phyloP scores from a whole-genome alignment of 108 stramenopile species.

The Cyclotella choctawhatcheeana region DNA sequence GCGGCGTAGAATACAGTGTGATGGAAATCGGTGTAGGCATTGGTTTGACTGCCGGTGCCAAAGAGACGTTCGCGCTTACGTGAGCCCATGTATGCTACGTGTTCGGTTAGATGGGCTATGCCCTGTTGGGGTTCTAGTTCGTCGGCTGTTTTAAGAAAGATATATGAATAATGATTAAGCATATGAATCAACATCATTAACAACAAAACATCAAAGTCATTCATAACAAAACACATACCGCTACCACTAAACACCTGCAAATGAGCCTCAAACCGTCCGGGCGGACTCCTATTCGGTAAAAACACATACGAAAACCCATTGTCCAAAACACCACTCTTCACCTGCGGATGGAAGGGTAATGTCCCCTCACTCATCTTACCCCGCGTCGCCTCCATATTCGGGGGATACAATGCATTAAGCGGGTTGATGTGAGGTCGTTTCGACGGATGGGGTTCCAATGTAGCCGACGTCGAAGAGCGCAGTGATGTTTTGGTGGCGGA shows the following conservation, averaged over 20 bases:
- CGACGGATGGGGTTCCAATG: slow-evolving; percentile 78
- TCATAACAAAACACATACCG: slow-evolving; percentile 1
- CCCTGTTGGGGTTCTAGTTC: slow-evolving; percentile 95
- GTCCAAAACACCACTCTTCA: slow-evolving; percentile 71
- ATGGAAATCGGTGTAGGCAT: slow-evolving; percentile 99
- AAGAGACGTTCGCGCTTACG: slow-evolving; percentile 95
- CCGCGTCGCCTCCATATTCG: slow-evolving; percentile 25
- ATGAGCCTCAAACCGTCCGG: slow-evolving; percentile 96
- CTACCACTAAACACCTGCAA: slow-evolving; percentile 94
- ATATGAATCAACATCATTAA: slow-evolving; percentile 4
- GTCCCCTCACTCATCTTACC: slow-evolving; percentile 2
- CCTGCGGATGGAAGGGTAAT: slow-evolving; percentile 82
- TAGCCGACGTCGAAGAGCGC: slow-evolving; percentile 10
- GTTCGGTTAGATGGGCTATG: slow-evolving; percentile 97
- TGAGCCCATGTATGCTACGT: slow-evolving; percentile 98
- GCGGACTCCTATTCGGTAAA: slow-evolving; percentile 92
- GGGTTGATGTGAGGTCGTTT: slow-evolving; percentile 84
- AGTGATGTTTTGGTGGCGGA: neutral
- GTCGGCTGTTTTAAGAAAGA: slow-evolving; percentile 74
- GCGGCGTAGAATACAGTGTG: slow-evolving; percentile 98
- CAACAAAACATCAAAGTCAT: neutral
- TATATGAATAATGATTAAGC: too few relatives aligned
- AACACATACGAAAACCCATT: slow-evolving; percentile 95
- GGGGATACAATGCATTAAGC: slow-evolving; percentile 74
- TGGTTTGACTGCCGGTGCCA: slow-evolving; percentile 95